Conservation (phyloP, 257 asterid genomes). For the Lavandula angustifolia region DNA sequence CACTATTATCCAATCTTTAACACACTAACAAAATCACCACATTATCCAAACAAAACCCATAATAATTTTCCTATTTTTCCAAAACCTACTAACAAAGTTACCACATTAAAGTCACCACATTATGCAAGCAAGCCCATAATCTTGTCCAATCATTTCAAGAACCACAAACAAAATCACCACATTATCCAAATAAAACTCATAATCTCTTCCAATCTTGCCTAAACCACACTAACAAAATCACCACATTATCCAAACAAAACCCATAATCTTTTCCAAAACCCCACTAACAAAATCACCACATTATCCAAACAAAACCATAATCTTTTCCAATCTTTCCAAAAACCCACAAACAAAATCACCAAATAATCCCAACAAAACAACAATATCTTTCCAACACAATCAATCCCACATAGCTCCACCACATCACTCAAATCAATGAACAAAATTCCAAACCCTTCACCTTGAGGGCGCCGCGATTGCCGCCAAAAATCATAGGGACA, state of each 20-base stretch:
- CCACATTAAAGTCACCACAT: background rate
- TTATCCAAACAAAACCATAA: constrained; percentile 18
- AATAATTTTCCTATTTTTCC: too few relatives aligned
- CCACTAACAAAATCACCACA: constrained; percentile 11
- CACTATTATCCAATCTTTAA: background rate
- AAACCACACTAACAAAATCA: too few relatives aligned
- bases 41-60: too few relatives aligned
- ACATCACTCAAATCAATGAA: too few relatives aligned
- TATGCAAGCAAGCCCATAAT: constrained; percentile 17
- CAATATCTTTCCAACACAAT: constrained; percentile 12
- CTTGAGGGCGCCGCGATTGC: constrained; percentile 79
- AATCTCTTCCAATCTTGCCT: background rate
- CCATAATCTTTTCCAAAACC: background rate
- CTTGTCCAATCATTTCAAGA: background rate
- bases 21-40: too few relatives aligned
- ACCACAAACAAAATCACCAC: constrained; percentile 10
- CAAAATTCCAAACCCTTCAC: constrained; percentile 35
- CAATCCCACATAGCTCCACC: background rate
- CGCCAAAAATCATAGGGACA: constrained; percentile 65
- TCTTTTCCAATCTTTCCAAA: too few relatives aligned
- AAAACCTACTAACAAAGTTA: constrained; percentile 10
- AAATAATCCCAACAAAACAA: too few relatives aligned
- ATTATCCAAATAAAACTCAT: constrained; percentile 17
- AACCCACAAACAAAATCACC: too few relatives aligned
- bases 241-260: too few relatives aligned